phyloP scores from a whole-genome alignment of 1,284 basidiomycete species.

The Ganoderma lucidum region DNA sequence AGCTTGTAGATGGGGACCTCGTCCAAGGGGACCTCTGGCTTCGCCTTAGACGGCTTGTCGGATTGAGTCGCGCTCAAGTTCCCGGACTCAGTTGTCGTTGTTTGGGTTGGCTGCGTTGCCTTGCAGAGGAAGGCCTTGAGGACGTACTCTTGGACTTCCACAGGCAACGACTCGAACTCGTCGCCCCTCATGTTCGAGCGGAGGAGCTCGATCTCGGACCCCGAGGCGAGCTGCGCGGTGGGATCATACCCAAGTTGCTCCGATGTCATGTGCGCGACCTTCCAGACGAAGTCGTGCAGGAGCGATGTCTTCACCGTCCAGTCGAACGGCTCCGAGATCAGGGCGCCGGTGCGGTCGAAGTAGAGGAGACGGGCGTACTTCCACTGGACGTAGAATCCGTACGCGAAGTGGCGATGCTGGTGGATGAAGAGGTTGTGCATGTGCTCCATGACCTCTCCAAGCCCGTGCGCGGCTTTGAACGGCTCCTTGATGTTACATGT shows the following conservation, averaged over 20 bases:
- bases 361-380: constrained; percentile 14
- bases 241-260: constrained; percentile 29
- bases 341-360: constrained; percentile 18
- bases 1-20: constrained; percentile 7
- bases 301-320: not conserved
- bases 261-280: constrained; percentile 17
- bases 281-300: constrained; percentile 25
- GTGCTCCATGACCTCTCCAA: not conserved
- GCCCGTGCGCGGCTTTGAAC: not conserved
- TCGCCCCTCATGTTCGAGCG: not conserved
- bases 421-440: not conserved
- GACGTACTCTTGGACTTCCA: not conserved
- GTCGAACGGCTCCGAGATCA: constrained; percentile 21
- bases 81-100: not conserved
- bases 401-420: constrained; percentile 13
- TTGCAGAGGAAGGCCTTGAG: not conserved
- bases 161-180: not conserved
- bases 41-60: not conserved
- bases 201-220: not conserved
- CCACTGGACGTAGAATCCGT: constrained; percentile 4
- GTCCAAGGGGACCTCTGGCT: not conserved
- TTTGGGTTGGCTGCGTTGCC: not conserved
- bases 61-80: not conserved
- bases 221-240: constrained; percentile 1
- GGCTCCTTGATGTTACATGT: not conserved